Evolutionary conservation across 2,329 filamentous ascomycete species (phyloP).

Genomic region (Colletotrichum chlorophyti): DNA sequence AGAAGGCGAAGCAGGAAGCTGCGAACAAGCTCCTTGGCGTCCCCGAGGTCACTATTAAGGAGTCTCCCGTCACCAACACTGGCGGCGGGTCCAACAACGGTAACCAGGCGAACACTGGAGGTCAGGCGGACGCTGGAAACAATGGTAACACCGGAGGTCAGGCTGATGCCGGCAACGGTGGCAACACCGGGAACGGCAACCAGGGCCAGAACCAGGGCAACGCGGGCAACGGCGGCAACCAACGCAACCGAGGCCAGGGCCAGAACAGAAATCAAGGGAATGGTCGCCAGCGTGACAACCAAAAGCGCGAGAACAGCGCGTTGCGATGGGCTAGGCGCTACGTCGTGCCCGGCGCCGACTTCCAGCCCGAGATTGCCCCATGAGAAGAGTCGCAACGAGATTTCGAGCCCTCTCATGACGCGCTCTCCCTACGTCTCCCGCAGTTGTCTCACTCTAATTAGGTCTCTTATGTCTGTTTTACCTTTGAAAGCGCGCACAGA

Average conservation of each 20-base stretch:
- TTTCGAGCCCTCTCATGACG: too few relatives aligned
- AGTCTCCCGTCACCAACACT: conserved; percentile 35
- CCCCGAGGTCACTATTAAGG: conserved; percentile 34
- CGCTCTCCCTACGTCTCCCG: background rate
- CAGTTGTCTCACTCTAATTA: conserved; percentile 12
- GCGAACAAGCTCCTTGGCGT: conserved; percentile 45
- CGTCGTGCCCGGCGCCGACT: conserved; percentile 14
- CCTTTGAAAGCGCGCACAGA: background rate
- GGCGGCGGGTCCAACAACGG: conserved; percentile 15
- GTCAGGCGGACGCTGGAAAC: too few relatives aligned
- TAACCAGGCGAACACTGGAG: conserved; percentile 27
- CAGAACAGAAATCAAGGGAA: background rate
- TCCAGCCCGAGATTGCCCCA: conserved; percentile 13
- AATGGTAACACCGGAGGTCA: conserved; percentile 24
- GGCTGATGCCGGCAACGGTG: conserved; percentile 30
- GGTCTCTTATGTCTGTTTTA: background rate
- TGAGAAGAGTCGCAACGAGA: too few relatives aligned
- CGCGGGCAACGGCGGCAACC: background rate
- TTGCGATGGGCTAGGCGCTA: conserved; percentile 24
- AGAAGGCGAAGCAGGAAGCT: conserved; percentile 41
- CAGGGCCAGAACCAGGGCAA: conserved; percentile 17
- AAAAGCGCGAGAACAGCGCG: background rate
- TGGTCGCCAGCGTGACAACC: conserved; percentile 6
- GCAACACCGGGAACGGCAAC: conserved; percentile 24
- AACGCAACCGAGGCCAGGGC: background rate